These are phyloP conservation scores for Polyporus tsugae DNA, from an alignment of 1,284 basidiomycete genomes.

Conservation along the genomic window DNA sequence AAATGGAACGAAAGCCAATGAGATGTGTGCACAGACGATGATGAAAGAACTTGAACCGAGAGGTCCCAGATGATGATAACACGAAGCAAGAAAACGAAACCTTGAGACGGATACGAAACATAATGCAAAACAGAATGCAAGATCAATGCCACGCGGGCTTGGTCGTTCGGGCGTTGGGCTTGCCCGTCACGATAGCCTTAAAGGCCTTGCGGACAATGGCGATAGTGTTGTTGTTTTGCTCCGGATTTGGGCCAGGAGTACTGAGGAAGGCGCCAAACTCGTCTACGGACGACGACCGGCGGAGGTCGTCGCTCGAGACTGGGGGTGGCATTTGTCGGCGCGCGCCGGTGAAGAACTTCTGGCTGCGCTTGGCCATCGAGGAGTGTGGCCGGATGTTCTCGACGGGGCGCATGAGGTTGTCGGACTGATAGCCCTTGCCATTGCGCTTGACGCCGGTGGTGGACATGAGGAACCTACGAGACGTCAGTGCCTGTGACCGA, in stretches of 20 bases:
- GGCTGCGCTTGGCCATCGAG: constrained; percentile 46
- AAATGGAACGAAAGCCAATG: constrained; percentile 18
- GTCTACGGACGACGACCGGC: constrained; percentile 40
- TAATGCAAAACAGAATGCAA: background rate
- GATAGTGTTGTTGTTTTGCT: constrained; percentile 58
- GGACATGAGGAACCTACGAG: constrained; percentile 68
- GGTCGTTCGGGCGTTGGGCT: constrained; percentile 25
- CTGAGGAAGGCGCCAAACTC: constrained; percentile 41
- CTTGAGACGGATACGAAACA: background rate
- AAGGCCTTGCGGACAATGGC: constrained; percentile 70
- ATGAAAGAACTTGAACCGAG: constrained; percentile 5
- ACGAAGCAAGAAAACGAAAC: constrained; percentile 1
- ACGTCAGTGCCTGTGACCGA: background rate
- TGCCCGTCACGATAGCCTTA: constrained; percentile 51
- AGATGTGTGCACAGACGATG: constrained; percentile 4
- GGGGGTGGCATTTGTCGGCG: constrained; percentile 70
- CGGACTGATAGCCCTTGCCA: constrained; percentile 79
- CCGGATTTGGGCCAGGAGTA: constrained; percentile 34
- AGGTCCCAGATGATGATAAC: constrained; percentile 3
- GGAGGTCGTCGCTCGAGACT: constrained; percentile 66
- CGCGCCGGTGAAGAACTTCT: constrained; percentile 56
- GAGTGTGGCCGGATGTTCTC: constrained; percentile 37
- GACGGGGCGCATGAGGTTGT: constrained; percentile 52
- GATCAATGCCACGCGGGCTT: constrained; percentile 33
- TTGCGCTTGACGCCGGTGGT: constrained; percentile 77